Conservation (phyloP, 305 asterid genomes). For the Fraxinus ornus region DNA sequence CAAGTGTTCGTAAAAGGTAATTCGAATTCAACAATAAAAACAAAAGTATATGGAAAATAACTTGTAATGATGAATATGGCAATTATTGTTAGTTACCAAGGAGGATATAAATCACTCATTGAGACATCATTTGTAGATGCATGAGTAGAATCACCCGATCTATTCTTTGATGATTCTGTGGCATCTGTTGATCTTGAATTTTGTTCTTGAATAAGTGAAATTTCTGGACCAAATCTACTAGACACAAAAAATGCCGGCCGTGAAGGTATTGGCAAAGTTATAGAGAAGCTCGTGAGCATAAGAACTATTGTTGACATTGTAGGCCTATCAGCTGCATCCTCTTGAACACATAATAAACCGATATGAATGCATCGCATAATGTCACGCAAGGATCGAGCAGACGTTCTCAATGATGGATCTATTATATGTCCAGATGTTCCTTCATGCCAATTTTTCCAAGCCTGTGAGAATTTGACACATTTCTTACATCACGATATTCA, state of each 20-base stretch:
- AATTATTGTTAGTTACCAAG: not conserved
- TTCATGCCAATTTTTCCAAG: constrained; percentile 13
- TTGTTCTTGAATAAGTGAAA: not conserved
- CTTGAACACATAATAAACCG: not conserved
- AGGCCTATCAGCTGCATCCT: not conserved
- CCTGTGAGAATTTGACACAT: not conserved
- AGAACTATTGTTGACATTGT: not conserved
- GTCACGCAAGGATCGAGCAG: not conserved
- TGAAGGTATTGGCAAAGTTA: not conserved
- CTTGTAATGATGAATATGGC: not conserved
- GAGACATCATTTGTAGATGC: not conserved
- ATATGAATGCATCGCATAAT: not conserved
- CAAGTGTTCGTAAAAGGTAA: not conserved
- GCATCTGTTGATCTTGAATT: not conserved
- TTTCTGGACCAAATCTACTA: not conserved
- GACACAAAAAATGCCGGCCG: not conserved
- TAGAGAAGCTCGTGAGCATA: constrained; percentile 1
- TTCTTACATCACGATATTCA: not conserved
- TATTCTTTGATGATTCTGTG: not conserved
- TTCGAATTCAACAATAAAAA: not conserved
- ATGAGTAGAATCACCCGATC: not conserved
- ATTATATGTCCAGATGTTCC: not conserved
- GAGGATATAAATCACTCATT: not conserved
- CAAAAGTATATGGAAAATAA: not conserved
- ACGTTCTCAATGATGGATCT: not conserved